phyloP scores from a whole-genome alignment of 345 rosid genomes.

The Hypericum perforatum region DNA sequence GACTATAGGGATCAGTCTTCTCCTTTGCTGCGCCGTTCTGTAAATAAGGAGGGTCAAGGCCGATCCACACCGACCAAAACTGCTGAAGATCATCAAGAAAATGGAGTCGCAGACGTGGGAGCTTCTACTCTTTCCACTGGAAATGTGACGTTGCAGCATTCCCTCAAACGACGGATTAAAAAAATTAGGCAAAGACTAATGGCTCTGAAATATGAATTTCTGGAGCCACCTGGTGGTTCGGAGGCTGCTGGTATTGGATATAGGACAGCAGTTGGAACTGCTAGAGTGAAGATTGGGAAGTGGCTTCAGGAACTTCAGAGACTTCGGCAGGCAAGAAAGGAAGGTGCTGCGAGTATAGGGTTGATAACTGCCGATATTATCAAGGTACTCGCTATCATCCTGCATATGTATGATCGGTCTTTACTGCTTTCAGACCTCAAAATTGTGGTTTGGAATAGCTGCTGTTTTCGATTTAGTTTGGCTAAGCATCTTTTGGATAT shows the following conservation, averaged over 20 bases:
- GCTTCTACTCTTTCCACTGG: slow-evolving; percentile 28
- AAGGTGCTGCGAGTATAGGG: slow-evolving; percentile 63
- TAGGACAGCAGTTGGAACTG: slow-evolving; percentile 55
- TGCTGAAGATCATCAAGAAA: slow-evolving; percentile 44
- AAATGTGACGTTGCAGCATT: slow-evolving; percentile 37
- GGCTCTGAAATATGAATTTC: slow-evolving; percentile 59
- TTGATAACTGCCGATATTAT: slow-evolving; percentile 58
- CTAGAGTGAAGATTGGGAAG: slow-evolving; percentile 63
- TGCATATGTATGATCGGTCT: too few species aligned
- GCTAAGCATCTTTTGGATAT: too few species aligned
- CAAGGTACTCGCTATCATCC: slow-evolving; percentile 33
- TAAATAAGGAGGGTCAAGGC: slow-evolving; percentile 51
- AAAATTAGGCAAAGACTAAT: slow-evolving; percentile 64
- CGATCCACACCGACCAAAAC: slow-evolving; percentile 32
- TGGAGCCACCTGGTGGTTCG: slow-evolving; percentile 37
- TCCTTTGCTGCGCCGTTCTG: slow-evolving; percentile 45
- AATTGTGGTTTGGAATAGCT: neutral
- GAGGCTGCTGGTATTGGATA: slow-evolving; percentile 54
- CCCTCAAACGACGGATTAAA: slow-evolving; percentile 53
- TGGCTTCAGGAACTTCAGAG: slow-evolving; percentile 83
- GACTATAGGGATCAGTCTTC: slow-evolving; percentile 76
- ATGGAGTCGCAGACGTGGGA: slow-evolving; percentile 22
- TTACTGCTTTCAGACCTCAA: neutral
- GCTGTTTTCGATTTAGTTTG: neutral
- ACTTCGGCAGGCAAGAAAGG: slow-evolving; percentile 72